Evolutionary conservation across 345 rosid genomes (phyloP), one percentile per base, ranked within the genome.

Genomic region (Euphorbia tirucalli): DNA sequence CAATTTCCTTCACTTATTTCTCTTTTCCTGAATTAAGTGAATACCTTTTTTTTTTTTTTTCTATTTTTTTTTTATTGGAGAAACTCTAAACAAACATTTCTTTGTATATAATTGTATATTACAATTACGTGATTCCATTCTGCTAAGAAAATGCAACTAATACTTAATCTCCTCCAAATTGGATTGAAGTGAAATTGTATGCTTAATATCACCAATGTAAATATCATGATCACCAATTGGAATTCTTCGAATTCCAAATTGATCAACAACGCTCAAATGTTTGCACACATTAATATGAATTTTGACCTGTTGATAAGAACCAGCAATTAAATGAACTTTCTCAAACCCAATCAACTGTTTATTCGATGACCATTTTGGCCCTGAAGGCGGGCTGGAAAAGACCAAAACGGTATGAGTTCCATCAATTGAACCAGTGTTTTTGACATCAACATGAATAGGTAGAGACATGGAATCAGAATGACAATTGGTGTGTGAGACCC

Each of bases 341-440:
- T 88, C 82, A 43, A 95, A 95, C 16, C 88, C 83, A 55, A 92
- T 76, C 75, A 95, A 73, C 55, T 92, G 92, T 84, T 81, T 90
- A 80, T 57, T 64, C 22, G 76, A 16, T 0, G 87, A 83, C 81
- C 88, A 84, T 61, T 82, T 86, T 66, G 77, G 81, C 0, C 77
- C 85, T 0, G 67, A 67, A 0, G 97, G 93, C 0, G 97, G 97
- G 22, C 59, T 73, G 0, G 96, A 79, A 66, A 82, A 95, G 28
- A 95, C 85, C 0, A 95, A 85, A 55, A 95, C 78, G 0, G 97
- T 90, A 76, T 95, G 97, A 0, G 84, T 71, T 48, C 99, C 99
- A 11, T 90, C 99, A 28, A 77, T 60, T 1, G 66, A 55, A 35
- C 99, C 99, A 0, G 83, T 88, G 86, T 92, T 95, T 65, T 80